Evolutionary conservation across 306 rosid genomes (phyloP).

Genomic region (Lathyrus sativus): DNA sequence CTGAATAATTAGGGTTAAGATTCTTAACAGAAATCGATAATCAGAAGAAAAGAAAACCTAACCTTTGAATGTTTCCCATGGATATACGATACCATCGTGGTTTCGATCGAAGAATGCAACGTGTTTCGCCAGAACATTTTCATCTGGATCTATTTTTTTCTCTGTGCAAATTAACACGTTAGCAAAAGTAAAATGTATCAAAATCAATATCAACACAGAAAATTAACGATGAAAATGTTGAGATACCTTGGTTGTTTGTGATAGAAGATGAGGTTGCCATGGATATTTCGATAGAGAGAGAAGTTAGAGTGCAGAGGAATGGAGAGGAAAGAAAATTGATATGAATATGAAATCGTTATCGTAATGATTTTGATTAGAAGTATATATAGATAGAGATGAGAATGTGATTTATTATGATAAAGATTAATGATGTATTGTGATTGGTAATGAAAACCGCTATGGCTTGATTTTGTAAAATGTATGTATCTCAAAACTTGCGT

Average conservation of each 20-base stretch:
- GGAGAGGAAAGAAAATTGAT: neutral
- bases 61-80: conserved; percentile 87
- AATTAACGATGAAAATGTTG: neutral
- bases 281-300: neutral
- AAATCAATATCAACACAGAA: neutral
- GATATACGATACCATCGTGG: conserved; percentile 70
- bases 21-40: neutral
- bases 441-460: neutral
- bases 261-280: neutral
- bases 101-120: conserved; percentile 77
- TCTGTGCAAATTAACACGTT: neutral
- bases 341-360: neutral
- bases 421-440: neutral
- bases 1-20: neutral
- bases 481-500: neutral
- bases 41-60: neutral
- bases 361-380: neutral
- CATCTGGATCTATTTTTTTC: conserved; percentile 36
- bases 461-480: conserved; percentile 3
- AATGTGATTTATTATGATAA: neutral
- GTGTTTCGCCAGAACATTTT: conserved; percentile 69
- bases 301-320: neutral
- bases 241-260: neutral
- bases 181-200: neutral
- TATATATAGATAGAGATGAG: neutral